A percentile compares a stretch with the other conserved stretches of the same genome.
Evolutionary conservation across 2,329 filamentous ascomycete genomes (phyloP).

Genomic region (Uncinocarpus reesii): DNA sequence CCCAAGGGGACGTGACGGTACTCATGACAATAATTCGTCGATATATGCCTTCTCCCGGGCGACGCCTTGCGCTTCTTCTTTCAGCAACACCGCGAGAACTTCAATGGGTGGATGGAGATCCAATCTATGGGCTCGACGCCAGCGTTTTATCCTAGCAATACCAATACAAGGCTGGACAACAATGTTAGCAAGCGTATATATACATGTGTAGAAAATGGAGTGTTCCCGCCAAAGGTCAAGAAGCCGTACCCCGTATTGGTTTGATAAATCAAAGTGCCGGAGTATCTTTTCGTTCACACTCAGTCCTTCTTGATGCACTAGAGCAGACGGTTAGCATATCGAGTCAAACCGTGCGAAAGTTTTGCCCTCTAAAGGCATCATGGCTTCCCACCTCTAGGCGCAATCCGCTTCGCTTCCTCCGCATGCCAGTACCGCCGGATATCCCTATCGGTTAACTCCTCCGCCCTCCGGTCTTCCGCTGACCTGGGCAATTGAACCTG

Average conservation of each 20-base stretch:
- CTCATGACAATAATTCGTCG: conserved; percentile 45
- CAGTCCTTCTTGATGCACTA: conserved; percentile 67
- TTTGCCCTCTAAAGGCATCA: background rate
- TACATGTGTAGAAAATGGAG: no score
- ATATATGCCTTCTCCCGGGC: conserved; percentile 57
- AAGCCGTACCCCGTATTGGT: conserved; percentile 73
- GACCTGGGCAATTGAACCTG: conserved; percentile 29
- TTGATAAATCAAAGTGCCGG: conserved; percentile 83
- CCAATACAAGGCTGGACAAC: conserved; percentile 69
- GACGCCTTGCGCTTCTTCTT: conserved; percentile 49
- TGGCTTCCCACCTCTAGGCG: conserved; percentile 44
- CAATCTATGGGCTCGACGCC: conserved; percentile 75
- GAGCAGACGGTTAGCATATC: background rate
- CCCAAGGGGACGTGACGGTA: no score
- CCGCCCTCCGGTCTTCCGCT: conserved; percentile 41
- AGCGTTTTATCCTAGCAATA: conserved; percentile 68
- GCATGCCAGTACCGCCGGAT: conserved; percentile 67
- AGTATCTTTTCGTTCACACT: conserved; percentile 71
- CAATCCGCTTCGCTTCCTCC: conserved; percentile 58
- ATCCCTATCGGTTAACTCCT: conserved; percentile 55
- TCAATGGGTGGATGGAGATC: conserved; percentile 81
- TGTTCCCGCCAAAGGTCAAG: no score
- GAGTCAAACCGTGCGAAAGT: no score
- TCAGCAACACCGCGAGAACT: conserved; percentile 73
- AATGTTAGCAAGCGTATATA: background rate